A percentile compares a stretch with the other conserved stretches of the same genome.
Evolutionary conservation across 441 rosid species (phyloP).

Genomic region (Bocquillonia castaneifolia): DNA sequence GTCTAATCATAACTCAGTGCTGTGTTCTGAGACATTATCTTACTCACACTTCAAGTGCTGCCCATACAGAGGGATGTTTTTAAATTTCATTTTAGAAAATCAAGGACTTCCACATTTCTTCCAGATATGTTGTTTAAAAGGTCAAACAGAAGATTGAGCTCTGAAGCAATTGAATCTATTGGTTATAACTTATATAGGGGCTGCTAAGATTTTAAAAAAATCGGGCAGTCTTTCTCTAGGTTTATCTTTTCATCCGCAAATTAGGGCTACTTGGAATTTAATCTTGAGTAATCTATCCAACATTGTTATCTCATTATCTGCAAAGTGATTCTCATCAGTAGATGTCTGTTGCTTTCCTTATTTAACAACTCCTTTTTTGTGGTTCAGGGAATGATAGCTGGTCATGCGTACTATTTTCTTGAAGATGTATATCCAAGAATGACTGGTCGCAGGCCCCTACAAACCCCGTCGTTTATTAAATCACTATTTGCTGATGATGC

Average conservation of each 20-base stretch:
- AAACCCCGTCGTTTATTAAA: conserved; percentile 80
- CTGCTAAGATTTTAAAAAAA: too few species aligned
- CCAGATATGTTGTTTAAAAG: neutral
- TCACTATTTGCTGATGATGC: conserved; percentile 82
- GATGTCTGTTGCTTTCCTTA: neutral
- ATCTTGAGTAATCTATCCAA: neutral
- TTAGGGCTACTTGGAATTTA: neutral
- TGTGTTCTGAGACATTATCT: neutral
- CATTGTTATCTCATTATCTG: neutral
- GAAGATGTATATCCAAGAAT: conserved; percentile 92
- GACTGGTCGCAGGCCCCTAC: conserved; percentile 82
- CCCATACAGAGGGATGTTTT: neutral
- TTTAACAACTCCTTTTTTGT: conserved; percentile 1
- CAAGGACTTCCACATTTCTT: neutral
- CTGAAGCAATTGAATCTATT: neutral
- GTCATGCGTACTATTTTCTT: conserved; percentile 95
- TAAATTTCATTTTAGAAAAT: neutral
- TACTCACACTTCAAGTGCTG: neutral
- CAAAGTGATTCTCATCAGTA: neutral
- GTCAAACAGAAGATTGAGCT: conserved; percentile 1
- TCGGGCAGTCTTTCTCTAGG: neutral
- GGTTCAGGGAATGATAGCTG: conserved; percentile 95
- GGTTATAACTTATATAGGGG: too few species aligned
- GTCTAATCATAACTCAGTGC: neutral
- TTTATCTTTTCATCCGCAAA: neutral